Percentiles rank a stretch among this genome's conserved stretches.
Conservation (phyloP, 164 flowering plant genomes). For the Stephania cephalantha region DNA sequence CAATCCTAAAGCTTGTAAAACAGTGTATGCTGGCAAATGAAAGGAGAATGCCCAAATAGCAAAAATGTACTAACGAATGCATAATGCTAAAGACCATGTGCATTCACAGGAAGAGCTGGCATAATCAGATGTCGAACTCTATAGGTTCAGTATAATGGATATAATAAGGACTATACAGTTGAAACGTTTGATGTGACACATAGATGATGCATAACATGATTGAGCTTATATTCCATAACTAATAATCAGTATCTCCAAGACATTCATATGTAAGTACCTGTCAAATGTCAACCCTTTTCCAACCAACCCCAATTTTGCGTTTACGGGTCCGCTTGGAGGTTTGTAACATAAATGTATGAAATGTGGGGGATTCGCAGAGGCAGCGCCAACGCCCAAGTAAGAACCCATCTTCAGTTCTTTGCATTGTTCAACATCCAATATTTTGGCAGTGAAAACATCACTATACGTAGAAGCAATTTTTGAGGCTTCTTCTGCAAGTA, state of each 20-base stretch:
- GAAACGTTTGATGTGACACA: too few relatives aligned
- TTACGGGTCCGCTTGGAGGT: conserved; percentile 66
- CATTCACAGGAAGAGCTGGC: neutral
- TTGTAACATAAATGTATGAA: conserved; percentile 88
- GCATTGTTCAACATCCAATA: conserved; percentile 76
- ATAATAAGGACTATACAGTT: too few relatives aligned
- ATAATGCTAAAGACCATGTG: neutral
- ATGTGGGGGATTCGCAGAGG: conserved; percentile 85
- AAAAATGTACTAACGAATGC: neutral
- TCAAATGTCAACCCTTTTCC: conserved; percentile 98
- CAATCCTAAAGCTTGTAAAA: too few relatives aligned
- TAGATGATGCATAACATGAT: too few relatives aligned
- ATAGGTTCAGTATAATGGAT: too few relatives aligned
- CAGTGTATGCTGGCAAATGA: neutral
- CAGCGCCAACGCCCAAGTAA: conserved; percentile 93
- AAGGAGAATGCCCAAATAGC: neutral
- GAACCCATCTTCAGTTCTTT: conserved; percentile 95
- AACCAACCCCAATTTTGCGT: conserved; percentile 69
- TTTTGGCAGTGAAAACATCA: conserved; percentile 79
- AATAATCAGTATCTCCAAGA: neutral
- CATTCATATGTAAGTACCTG: conserved; percentile 43
- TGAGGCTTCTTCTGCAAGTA: conserved; percentile 80
- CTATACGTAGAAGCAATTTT: conserved; percentile 67
- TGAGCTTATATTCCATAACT: too few relatives aligned
- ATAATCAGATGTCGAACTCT: neutral